Evolutionary conservation across 2,329 filamentous ascomycete genomes (phyloP).

Genomic region (Exophiala lecanii-corni): DNA sequence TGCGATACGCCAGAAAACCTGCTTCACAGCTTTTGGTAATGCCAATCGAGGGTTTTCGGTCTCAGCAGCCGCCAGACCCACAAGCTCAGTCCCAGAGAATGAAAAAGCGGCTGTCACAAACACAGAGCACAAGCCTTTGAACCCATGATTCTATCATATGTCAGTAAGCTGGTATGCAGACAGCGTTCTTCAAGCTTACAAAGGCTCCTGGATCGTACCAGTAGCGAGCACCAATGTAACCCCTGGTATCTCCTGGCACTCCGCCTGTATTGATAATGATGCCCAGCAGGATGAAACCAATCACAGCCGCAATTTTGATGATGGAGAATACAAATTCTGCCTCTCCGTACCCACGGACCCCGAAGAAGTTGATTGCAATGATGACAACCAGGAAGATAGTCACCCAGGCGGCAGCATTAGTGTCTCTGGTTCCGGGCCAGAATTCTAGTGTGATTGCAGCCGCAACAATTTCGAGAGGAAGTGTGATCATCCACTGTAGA

Average conservation of each 20-base stretch:
- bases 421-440: conserved; percentile 55
- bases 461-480: conserved; percentile 82
- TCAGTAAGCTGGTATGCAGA: conserved; percentile 53
- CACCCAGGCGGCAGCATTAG: conserved; percentile 72
- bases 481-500: conserved; percentile 77
- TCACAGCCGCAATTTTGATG: conserved; percentile 78
- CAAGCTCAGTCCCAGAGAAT: conserved; percentile 59
- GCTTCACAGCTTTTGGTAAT: conserved; percentile 81
- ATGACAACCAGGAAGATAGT: conserved; percentile 74
- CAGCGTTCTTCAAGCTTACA: conserved; percentile 38
- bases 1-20: conserved; percentile 87
- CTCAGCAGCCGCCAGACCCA: conserved; percentile 57
- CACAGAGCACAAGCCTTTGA: conserved; percentile 60
- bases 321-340: conserved; percentile 84
- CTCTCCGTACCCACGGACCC: conserved; percentile 83
- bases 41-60: conserved; percentile 60
- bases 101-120: conserved; percentile 62
- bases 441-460: conserved; percentile 79
- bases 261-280: conserved; percentile 75
- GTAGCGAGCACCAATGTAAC: conserved; percentile 74
- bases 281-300: conserved; percentile 64
- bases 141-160: conserved; percentile 61
- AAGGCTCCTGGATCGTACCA: conserved; percentile 75
- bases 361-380: conserved; percentile 78
- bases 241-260: conserved; percentile 54